phyloP scores from a whole-genome alignment of 176 grass and related monocot species.

The Pharus latifolius region DNA sequence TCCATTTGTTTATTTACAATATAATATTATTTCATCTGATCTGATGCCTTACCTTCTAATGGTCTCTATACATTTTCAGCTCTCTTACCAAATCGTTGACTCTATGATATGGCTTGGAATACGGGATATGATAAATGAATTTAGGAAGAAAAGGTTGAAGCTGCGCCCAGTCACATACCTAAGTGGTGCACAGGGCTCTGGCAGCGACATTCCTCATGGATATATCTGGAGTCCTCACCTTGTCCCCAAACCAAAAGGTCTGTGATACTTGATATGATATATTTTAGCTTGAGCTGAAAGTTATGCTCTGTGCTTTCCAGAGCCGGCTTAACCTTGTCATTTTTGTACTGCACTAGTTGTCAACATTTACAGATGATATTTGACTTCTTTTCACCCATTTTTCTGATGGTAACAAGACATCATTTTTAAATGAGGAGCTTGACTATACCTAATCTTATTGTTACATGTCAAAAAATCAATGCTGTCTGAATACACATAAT shows the following conservation, averaged over 20 bases:
- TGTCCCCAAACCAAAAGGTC: slow-evolving; percentile 98
- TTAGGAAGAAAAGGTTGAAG: slow-evolving; percentile 93
- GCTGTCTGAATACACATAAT: neutral
- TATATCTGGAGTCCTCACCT: slow-evolving; percentile 97
- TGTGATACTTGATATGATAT: neutral
- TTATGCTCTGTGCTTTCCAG: neutral
- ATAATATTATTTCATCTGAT: neutral
- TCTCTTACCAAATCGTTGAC: slow-evolving; percentile 94
- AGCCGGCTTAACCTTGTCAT: slow-evolving; percentile 14
- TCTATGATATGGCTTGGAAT: slow-evolving; percentile 99
- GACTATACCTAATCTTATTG: neutral
- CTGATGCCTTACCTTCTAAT: neutral
- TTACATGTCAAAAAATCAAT: neutral
- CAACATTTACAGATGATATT: neutral
- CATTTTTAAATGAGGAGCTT: neutral
- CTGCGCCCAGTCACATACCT: slow-evolving; percentile 88
- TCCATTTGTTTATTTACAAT: neutral
- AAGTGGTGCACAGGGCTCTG: slow-evolving; percentile 72
- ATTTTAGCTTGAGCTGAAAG: slow-evolving; percentile 14
- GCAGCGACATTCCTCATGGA: slow-evolving; percentile 75
- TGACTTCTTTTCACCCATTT: neutral
- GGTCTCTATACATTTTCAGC: slow-evolving; percentile 36
- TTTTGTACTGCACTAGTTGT: neutral
- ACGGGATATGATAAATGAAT: slow-evolving; percentile 98
- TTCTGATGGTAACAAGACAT: neutral